phyloP scores from a whole-genome alignment of 1,284 basidiomycete genomes.

The Inonotus hispidus region DNA sequence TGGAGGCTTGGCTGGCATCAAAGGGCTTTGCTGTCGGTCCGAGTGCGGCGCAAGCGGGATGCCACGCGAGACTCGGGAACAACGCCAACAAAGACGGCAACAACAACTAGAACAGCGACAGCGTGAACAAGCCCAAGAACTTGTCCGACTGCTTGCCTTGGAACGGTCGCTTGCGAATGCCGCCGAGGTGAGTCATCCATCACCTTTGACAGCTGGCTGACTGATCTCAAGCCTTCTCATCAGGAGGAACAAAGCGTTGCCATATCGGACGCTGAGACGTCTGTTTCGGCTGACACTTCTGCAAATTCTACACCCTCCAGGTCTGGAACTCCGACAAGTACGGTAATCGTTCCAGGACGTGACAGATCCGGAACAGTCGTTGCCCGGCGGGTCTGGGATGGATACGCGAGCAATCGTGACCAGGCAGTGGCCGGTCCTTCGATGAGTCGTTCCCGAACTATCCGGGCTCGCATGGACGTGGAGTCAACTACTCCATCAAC shows the following conservation, averaged over 20 bases:
- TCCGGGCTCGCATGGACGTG: constrained; percentile 32
- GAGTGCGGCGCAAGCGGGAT: constrained; percentile 53
- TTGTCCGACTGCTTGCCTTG: constrained; percentile 51
- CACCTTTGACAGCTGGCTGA: background rate
- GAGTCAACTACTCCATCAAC: constrained; percentile 51
- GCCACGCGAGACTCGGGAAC: constrained; percentile 67
- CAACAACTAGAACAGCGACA: constrained; percentile 49
- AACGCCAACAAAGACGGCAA: constrained; percentile 53
- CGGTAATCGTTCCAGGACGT: constrained; percentile 47
- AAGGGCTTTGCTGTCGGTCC: constrained; percentile 78
- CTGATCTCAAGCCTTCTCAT: background rate
- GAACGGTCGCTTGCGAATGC: constrained; percentile 26
- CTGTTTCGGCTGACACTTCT: constrained; percentile 48
- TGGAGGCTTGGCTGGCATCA: constrained; percentile 87
- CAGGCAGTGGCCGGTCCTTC: constrained; percentile 22
- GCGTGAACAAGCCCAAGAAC: constrained; percentile 51
- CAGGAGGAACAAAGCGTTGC: constrained; percentile 30
- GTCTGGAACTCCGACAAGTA: constrained; percentile 53
- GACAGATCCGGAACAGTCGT: constrained; percentile 75
- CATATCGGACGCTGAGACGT: constrained; percentile 45
- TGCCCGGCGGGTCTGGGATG: constrained; percentile 57
- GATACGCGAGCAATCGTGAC: constrained; percentile 4
- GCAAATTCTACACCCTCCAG: constrained; percentile 52
- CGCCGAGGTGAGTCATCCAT: constrained; percentile 7
- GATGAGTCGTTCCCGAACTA: constrained; percentile 25